Evolutionary conservation across 306 rosid species (phyloP).

Genomic region (Dalbergia cochinchinensis): DNA sequence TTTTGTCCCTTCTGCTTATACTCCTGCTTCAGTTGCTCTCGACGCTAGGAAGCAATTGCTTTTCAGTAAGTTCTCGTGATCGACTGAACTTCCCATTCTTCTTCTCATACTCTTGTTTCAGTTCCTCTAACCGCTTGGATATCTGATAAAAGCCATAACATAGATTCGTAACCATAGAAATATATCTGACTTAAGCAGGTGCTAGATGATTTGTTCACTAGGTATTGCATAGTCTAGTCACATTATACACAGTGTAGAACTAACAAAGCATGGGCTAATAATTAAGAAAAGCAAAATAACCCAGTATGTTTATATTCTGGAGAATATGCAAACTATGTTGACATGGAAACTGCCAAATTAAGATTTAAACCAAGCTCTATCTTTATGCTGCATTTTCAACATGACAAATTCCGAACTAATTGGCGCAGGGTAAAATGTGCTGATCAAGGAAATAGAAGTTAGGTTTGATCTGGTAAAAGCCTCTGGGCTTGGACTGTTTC

Average conservation of each 20-base stretch:
- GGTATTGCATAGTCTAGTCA: background rate
- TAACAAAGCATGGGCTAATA: background rate
- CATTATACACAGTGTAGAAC: background rate
- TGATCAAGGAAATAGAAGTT: background rate
- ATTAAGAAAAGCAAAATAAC: constrained; percentile 11
- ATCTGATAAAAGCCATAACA: constrained; percentile 58
- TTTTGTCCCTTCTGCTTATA: background rate
- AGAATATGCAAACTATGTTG: background rate
- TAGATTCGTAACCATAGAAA: background rate
- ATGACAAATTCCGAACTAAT: constrained; percentile 8
- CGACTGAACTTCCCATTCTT: constrained; percentile 61
- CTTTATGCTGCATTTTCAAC: constrained; percentile 8
- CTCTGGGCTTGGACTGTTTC: background rate
- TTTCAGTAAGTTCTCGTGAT: constrained; percentile 44
- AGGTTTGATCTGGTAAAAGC: background rate
- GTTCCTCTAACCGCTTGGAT: constrained; percentile 78
- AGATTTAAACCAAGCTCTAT: background rate
- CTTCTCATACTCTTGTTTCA: constrained; percentile 72
- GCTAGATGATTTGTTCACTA: background rate
- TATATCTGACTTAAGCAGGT: background rate
- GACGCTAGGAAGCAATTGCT: constrained; percentile 42
- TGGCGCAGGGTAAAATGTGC: background rate
- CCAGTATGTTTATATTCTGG: background rate
- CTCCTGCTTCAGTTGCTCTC: constrained; percentile 36
- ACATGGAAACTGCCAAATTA: constrained; percentile 13